Conservation (phyloP, 176 grass and related monocot species). For the Aegilops sharonensis region DNA sequence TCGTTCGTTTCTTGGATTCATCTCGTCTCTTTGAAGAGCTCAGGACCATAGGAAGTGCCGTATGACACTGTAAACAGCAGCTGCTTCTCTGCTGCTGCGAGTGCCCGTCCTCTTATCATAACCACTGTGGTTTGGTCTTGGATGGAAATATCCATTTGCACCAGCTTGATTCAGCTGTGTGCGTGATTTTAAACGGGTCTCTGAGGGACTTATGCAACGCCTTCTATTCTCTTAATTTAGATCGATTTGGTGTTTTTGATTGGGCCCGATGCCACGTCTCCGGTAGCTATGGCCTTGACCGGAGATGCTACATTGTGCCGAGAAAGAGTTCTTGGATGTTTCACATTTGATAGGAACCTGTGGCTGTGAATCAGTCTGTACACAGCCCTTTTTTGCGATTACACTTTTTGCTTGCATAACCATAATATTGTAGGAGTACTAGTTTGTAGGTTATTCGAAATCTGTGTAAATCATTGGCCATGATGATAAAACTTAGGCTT, state of each 20-base stretch:
- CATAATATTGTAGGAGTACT: too few relatives aligned
- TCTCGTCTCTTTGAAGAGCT: neutral
- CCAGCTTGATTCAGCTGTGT: neutral
- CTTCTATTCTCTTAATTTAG: too few relatives aligned
- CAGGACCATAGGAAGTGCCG: neutral
- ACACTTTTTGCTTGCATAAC: neutral
- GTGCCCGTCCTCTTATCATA: neutral
- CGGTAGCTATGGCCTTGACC: neutral
- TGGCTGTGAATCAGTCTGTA: neutral
- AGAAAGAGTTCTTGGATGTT: neutral
- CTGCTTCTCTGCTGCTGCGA: neutral
- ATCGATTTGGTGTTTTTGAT: neutral
- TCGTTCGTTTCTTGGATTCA: too few relatives aligned
- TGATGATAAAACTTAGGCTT: conserved; percentile 46
- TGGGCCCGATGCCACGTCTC: conserved; percentile 13
- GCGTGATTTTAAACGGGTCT: neutral
- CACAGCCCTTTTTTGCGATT: neutral
- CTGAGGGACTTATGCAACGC: neutral
- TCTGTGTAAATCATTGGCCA: neutral
- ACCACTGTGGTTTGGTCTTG: neutral
- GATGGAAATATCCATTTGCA: neutral
- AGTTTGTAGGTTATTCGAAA: neutral
- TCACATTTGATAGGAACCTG: conserved; percentile 26
- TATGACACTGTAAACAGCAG: neutral
- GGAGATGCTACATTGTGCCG: conserved; percentile 10